Evolutionary conservation across 2,329 filamentous ascomycete genomes (phyloP), one percentile per base, ranked within the genome.

Genomic region (Dichotomopilus funicola): DNA sequence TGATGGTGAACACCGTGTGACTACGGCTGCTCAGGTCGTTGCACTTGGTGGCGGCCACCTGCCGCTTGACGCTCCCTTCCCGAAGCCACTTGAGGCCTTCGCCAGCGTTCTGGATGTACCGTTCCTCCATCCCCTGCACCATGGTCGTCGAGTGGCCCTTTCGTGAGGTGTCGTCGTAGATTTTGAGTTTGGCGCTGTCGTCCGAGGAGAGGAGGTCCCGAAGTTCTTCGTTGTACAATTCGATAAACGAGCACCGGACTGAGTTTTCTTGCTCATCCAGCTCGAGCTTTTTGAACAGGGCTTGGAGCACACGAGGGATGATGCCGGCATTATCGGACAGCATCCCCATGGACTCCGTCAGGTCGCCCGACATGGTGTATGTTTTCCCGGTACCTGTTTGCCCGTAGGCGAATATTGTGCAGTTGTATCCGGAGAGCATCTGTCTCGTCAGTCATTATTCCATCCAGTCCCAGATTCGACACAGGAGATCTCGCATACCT

Each of bases 1-100:
- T 96, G 58, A 99, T 89, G 6, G 94, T 97, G 68, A 99, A 99
- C 27, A 99, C 88, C 0, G 94, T 99, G 68, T 99, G 95, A 75
- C 91, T 96, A 70, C 94, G 85, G 65, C 91, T 96, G 72, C 91
- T 96, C 54, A 97, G 82, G 65, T 99, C 94, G 70, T 99, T 99
- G 80, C 94, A 99, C 72, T 97, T 97, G n/a, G 94, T 99, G 4
- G 95, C 91, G 5, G 94, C 95, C n/a, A 99, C 94, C 71, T 99
- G 94, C 49, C 94, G 87, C 72, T 91, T 95, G 73, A 94, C 80
- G 70, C 91, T 96, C 59, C 94, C 95, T 61, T 87, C 81, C 64
- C 94, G 89, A 46, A 99, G 81, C 59, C 96, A 79, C 71, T 89
- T 88, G 71, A 99, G 91, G 58, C 94, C 94, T 50, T 91, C 87